Percentiles rank a stretch among this genome's conserved stretches.
These are phyloP conservation scores for Teunomyces stri DNA, from an alignment of 805 yeast species.

Conservation along the genomic window DNA sequence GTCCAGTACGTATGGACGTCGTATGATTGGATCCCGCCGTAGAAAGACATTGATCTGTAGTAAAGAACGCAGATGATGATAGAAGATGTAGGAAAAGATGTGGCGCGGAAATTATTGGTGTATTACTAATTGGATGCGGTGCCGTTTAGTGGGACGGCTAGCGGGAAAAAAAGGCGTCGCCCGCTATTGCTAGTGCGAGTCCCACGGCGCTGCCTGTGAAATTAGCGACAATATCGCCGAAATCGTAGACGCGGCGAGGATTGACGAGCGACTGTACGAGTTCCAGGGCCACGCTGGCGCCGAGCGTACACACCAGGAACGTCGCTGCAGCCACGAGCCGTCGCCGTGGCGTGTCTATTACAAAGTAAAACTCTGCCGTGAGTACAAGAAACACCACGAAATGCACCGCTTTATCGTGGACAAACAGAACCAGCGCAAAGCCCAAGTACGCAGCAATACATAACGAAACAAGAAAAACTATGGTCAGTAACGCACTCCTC, in stretches of 20 bases:
- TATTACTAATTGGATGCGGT: too few species aligned
- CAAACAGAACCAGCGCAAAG: slow-evolving; percentile 45
- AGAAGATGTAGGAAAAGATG: not conserved
- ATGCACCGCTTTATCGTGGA: slow-evolving; percentile 53
- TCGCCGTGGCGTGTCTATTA: slow-evolving; percentile 34
- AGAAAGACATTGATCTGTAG: slow-evolving; percentile 7
- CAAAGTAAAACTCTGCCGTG: slow-evolving; percentile 48
- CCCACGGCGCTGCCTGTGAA: slow-evolving; percentile 31
- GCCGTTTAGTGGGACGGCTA: too few species aligned
- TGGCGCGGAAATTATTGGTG: not conserved
- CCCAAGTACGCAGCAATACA: slow-evolving; percentile 46
- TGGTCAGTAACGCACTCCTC: not conserved
- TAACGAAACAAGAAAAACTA: slow-evolving; percentile 28
- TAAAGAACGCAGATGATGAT: not conserved
- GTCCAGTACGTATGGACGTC: slow-evolving; percentile 58
- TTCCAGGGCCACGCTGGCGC: slow-evolving; percentile 51
- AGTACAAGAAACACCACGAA: slow-evolving; percentile 45
- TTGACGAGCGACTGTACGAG: slow-evolving; percentile 46
- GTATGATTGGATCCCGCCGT: slow-evolving; percentile 33
- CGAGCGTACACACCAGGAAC: slow-evolving; percentile 43
- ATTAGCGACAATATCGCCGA: slow-evolving; percentile 42
- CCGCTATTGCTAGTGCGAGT: slow-evolving; percentile 8
- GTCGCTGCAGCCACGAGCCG: slow-evolving; percentile 16
- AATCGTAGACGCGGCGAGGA: slow-evolving; percentile 49
- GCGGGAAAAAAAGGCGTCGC: too few species aligned